phyloP scores from a whole-genome alignment of 208 protist species.

The Leishmania turanica region DNA sequence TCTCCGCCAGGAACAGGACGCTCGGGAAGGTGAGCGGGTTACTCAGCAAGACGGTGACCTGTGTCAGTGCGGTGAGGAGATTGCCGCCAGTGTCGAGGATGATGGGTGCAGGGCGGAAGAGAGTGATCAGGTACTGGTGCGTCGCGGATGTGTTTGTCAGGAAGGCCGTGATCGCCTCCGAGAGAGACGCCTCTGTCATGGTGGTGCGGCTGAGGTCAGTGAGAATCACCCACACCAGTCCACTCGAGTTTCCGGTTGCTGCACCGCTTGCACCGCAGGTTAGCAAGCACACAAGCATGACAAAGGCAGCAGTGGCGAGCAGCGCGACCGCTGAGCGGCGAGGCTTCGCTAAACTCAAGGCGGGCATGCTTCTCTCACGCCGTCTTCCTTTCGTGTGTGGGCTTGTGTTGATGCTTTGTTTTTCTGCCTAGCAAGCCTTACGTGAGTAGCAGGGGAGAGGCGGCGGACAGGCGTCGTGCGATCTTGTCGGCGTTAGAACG shows the following conservation, averaged over 20 bases:
- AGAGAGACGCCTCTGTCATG: conserved; percentile 37
- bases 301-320: not conserved
- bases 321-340: not conserved
- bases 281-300: not conserved
- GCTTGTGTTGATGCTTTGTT: not conserved
- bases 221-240: conserved; percentile 54
- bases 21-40: conserved; percentile 40
- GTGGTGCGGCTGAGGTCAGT: conserved; percentile 51
- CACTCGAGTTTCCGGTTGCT: conserved; percentile 1
- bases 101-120: conserved; percentile 40
- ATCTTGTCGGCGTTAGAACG: not conserved
- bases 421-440: not conserved
- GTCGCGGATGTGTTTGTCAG: conserved; percentile 19
- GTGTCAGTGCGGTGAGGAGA: conserved; percentile 55
- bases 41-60: conserved; percentile 46
- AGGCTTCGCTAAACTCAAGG: not conserved
- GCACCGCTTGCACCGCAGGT: not conserved
- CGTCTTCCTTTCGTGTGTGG: not conserved
- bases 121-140: conserved; percentile 12
- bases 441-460: too few relatives aligned
- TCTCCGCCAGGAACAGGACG: conserved; percentile 77
- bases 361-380: not conserved
- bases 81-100: conserved; percentile 67
- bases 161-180: conserved; percentile 35
- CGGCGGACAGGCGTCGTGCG: not conserved